phyloP scores from a whole-genome alignment of 2,329 filamentous ascomycete species.

The Talaromyces amestolkiae region DNA sequence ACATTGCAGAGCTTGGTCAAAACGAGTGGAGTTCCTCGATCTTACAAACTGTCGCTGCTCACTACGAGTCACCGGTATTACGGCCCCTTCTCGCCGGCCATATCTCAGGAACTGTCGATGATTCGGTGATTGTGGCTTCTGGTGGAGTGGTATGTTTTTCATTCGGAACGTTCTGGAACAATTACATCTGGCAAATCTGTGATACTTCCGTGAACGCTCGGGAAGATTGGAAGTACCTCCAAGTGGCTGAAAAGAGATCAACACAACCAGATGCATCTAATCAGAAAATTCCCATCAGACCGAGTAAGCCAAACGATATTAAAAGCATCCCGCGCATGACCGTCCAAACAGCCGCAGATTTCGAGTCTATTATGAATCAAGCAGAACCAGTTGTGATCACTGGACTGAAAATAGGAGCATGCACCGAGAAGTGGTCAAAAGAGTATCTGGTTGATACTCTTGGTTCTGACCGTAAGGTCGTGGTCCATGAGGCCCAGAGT shows the following conservation, averaged over 20 bases:
- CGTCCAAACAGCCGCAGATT: conserved; percentile 55
- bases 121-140: conserved; percentile 63
- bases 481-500: conserved; percentile 68
- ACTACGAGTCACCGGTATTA: conserved; percentile 32
- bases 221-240: conserved; percentile 36
- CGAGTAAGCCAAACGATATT: conserved; percentile 17
- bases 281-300: conserved; percentile 20
- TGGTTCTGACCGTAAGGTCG: conserved; percentile 62
- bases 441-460: conserved; percentile 65
- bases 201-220: conserved; percentile 24
- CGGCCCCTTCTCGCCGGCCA: conserved; percentile 72
- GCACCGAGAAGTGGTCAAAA: conserved; percentile 64
- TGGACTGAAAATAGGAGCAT: conserved; percentile 64
- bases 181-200: conserved; percentile 54
- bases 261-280: conserved; percentile 16
- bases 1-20: conserved; percentile 21
- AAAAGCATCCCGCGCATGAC: conserved; percentile 51
- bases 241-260: conserved; percentile 21
- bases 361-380: conserved; percentile 57
- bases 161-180: conserved; percentile 83
- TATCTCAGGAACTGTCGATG: conserved; percentile 51
- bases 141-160: conserved; percentile 88
- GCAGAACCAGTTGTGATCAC: conserved; percentile 66
- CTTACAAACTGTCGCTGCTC: conserved; percentile 11
- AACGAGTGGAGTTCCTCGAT: conserved; percentile 2